These are phyloP conservation scores for Erythrobasidium hasegawianum DNA, from an alignment of 1,284 basidiomycete genomes.

Conservation along the genomic window DNA sequence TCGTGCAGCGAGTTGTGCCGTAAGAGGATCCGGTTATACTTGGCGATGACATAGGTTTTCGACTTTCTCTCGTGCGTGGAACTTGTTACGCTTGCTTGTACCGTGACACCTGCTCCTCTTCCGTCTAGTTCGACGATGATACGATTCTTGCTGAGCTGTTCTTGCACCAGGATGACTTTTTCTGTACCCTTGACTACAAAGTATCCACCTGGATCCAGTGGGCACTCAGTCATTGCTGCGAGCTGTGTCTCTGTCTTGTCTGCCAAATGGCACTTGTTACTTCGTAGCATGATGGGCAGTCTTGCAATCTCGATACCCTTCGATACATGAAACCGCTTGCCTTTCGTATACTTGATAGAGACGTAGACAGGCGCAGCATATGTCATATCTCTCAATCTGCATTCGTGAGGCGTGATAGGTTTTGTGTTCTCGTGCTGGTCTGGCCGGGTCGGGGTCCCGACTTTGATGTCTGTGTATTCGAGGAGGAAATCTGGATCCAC, in stretches of 20 bases:
- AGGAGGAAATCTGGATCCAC: constrained; percentile 97
- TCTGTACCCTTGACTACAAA: constrained; percentile 99
- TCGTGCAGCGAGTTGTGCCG: constrained; percentile 99
- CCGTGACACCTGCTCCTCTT: constrained; percentile 69
- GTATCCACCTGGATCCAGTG: constrained; percentile 96
- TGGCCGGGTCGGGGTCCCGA: constrained; percentile 83
- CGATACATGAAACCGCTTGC: constrained; percentile 78
- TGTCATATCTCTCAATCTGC: constrained; percentile 90
- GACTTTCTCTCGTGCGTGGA: constrained; percentile 98
- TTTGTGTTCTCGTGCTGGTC: constrained; percentile 77
- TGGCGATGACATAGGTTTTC: constrained; percentile 95
- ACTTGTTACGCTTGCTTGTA: constrained; percentile 97
- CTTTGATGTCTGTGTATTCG: constrained; percentile 88
- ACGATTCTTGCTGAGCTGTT: constrained; percentile 97
- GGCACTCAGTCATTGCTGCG: constrained; percentile 92
- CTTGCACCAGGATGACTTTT: constrained; percentile 98
- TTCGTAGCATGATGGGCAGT: constrained; percentile 94
- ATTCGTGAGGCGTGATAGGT: constrained; percentile 93
- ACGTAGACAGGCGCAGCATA: constrained; percentile 93
- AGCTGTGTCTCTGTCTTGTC: constrained; percentile 73
- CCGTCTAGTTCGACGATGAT: constrained; percentile 94
- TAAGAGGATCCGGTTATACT: constrained; percentile 88
- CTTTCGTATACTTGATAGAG: constrained; percentile 91
- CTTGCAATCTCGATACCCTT: constrained; percentile 86
- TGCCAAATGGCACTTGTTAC: constrained; percentile 86